Percentiles rank a stretch among this genome's conserved stretches.
These are phyloP conservation scores for Pyrenophora seminiperda DNA, from an alignment of 2,329 filamentous ascomycete species.

Conservation along the genomic window DNA sequence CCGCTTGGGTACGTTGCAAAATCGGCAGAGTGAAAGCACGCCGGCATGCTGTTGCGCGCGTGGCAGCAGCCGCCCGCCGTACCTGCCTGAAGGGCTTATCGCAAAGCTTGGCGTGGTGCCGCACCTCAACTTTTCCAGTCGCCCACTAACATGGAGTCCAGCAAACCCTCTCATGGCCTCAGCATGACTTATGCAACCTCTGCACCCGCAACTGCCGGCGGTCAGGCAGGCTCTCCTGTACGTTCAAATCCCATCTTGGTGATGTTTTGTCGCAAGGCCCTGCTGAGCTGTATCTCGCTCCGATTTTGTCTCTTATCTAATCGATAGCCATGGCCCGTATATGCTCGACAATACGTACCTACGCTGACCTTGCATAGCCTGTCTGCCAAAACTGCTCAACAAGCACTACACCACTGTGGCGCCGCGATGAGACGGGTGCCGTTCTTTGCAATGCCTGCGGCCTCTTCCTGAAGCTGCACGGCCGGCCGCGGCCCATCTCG, in stretches of 20 bases:
- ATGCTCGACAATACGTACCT: slow-evolving; percentile 11
- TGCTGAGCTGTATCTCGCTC: slow-evolving; percentile 23
- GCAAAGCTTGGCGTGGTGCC: slow-evolving; percentile 32
- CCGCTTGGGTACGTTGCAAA: slow-evolving; percentile 39
- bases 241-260: slow-evolving; percentile 40
- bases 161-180: slow-evolving; percentile 54
- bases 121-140: slow-evolving; percentile 40
- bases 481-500: slow-evolving; percentile 88
- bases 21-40: not conserved
- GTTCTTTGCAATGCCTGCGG: slow-evolving; percentile 99
- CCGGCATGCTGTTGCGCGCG: slow-evolving; percentile 12
- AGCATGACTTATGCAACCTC: slow-evolving; percentile 67
- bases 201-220: slow-evolving; percentile 68
- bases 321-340: slow-evolving; percentile 38
- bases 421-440: slow-evolving; percentile 91
- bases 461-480: slow-evolving; percentile 95
- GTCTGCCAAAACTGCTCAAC: slow-evolving; percentile 96
- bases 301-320: slow-evolving; percentile 49
- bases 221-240: slow-evolving; percentile 65
- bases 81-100: slow-evolving; percentile 35
- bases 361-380: slow-evolving; percentile 63
- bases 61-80: slow-evolving; percentile 25
- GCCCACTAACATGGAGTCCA: slow-evolving; percentile 33
- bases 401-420: slow-evolving; percentile 95
- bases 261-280: slow-evolving; percentile 46